Evolutionary conservation across 2,329 filamentous ascomycete genomes (phyloP), one percentile per base, ranked within the genome.

Genomic region (Niveomyces coronatus): DNA sequence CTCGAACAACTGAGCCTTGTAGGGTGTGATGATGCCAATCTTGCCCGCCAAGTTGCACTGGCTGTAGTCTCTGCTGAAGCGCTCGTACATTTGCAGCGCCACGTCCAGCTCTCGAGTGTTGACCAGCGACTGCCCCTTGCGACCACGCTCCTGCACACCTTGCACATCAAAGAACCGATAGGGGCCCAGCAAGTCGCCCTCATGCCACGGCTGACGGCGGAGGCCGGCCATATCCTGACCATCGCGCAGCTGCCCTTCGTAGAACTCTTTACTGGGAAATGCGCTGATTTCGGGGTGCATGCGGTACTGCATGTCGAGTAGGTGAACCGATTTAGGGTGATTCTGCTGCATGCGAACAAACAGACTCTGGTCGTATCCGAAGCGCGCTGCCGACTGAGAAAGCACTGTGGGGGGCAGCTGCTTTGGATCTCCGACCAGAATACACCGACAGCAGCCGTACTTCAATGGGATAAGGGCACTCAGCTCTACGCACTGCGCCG

Each of bases 301-400:
- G 61, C 91, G 91, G 57, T 98, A 98, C 55, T 98, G 91, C 40
- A 83, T 91, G 54, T 96, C 89, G n/a, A 98, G 76, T 18, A 98
- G 70, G 64, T 98, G 89, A 13, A 98, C 79, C 47, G 93, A 82
- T 22, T 83, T 68, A 1, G 86, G 85, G 50, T 89, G 81, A 46
- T 95, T 95, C 51, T 80, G 79, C 56, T 96, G 91, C 89, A 98
- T 98, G 23, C 91, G 83, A 38, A 96, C 91, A 64, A 98, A 98
- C 61, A 98, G 67, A 71, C 86, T 94, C 63, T 98, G 91, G 54
- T 96, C 89, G 61, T 96, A 98, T 47, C 91, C 87, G 59, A 88
- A 96, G 26, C 79, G 76, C 11, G 88, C 85, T 4, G 91, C 91
- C 49, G 88, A 88, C 55, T 91, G 86, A 3, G 91, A 96, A 40